A percentile compares a stretch with the other conserved stretches of the same genome.
Evolutionary conservation across 305 asterid species (phyloP).

Genomic region (Rubia peregrina): DNA sequence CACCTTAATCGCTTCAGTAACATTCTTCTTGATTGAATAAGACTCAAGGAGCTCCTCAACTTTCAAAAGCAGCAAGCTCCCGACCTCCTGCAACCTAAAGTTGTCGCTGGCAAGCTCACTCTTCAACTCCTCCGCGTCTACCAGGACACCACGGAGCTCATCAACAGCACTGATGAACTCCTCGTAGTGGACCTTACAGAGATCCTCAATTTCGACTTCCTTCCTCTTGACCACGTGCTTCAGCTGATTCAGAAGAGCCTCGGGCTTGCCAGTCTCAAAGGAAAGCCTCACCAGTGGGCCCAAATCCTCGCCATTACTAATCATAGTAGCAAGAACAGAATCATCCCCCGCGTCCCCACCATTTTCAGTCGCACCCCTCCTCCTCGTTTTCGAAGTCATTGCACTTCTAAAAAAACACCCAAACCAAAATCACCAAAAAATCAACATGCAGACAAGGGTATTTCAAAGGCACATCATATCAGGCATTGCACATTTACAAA

Average conservation of each 20-base stretch:
- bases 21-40: constrained; percentile 63
- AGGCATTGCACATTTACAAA: background rate
- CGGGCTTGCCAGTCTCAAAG: constrained; percentile 77
- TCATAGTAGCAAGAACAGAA: constrained; percentile 74
- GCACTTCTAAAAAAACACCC: constrained; percentile 5
- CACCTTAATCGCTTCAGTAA: constrained; percentile 78
- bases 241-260: constrained; percentile 71
- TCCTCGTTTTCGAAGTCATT: constrained; percentile 55
- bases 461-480: background rate
- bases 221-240: constrained; percentile 66
- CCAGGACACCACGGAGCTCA: constrained; percentile 93
- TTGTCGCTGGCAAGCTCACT: constrained; percentile 79
- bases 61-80: constrained; percentile 60
- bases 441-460: background rate
- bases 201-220: constrained; percentile 90
- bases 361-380: constrained; percentile 50
- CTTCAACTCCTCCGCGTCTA: constrained; percentile 90
- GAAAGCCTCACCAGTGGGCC: constrained; percentile 89
- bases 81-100: constrained; percentile 75
- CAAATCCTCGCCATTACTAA: constrained; percentile 77
- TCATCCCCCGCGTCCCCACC: constrained; percentile 84
- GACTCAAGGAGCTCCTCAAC: constrained; percentile 87
- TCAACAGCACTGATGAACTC: constrained; percentile 87
- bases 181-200: constrained; percentile 91
- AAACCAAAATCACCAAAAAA: background rate